Percentiles rank a stretch among this genome's conserved stretches.
phyloP scores from a whole-genome alignment of 2,329 filamentous ascomycete genomes.

The Xylariaceae sp. region DNA sequence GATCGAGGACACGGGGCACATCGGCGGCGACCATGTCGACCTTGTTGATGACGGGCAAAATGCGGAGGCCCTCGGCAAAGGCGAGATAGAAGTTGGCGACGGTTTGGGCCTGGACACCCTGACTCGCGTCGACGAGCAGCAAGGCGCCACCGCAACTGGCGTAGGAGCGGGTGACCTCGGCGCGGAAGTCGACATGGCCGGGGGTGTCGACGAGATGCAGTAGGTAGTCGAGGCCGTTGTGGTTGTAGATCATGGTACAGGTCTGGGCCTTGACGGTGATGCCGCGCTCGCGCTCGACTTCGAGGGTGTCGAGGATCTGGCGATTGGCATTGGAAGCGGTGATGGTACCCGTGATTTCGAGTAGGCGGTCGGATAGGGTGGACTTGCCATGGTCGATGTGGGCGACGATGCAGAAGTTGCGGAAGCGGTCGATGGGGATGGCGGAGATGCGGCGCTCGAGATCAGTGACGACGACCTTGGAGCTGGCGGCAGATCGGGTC shows the following conservation, averaged over 20 bases:
- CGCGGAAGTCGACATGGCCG: slow-evolving; percentile 95
- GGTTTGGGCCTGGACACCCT: slow-evolving; percentile 95
- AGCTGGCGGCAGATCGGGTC: slow-evolving; percentile 20
- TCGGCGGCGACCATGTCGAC: slow-evolving; percentile 90
- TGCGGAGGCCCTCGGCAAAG: slow-evolving; percentile 80
- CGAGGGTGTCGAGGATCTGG: slow-evolving; percentile 93
- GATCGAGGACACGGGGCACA: slow-evolving; percentile 76
- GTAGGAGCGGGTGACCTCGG: slow-evolving; percentile 93
- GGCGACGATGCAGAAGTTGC: slow-evolving; percentile 98
- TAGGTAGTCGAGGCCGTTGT: slow-evolving; percentile 83
- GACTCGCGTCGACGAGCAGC: slow-evolving; percentile 89
- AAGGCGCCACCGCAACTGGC: slow-evolving; percentile 92
- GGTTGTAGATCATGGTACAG: slow-evolving; percentile 92
- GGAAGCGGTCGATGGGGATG: slow-evolving; percentile 74
- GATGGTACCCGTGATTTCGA: slow-evolving; percentile 94
- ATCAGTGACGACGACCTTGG: slow-evolving; percentile 32
- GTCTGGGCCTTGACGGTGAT: slow-evolving; percentile 99
- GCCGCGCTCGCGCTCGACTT: slow-evolving; percentile 91
- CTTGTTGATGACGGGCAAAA: slow-evolving; percentile 95
- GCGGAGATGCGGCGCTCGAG: slow-evolving; percentile 61
- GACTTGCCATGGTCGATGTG: slow-evolving; percentile 99
- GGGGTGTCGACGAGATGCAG: slow-evolving; percentile 95
- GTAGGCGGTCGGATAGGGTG: slow-evolving; percentile 84
- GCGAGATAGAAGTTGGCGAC: slow-evolving; percentile 98
- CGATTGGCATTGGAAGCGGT: slow-evolving; percentile 76